phyloP scores from a whole-genome alignment of 2,329 filamentous ascomycete species.

The Aspergillus melleus region DNA sequence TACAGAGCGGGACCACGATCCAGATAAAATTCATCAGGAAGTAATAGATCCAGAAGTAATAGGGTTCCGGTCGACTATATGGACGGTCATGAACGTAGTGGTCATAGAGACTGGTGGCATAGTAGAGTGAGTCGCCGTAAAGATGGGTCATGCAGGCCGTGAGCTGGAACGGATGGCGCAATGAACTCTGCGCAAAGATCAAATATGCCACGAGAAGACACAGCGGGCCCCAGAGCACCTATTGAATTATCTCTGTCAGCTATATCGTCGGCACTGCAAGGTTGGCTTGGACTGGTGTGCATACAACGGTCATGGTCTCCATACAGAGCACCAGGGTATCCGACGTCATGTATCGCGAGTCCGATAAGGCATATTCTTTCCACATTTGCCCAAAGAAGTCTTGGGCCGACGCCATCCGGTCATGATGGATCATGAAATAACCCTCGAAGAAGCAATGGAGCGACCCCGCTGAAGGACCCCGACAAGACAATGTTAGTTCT shows the following conservation, averaged over 20 bases:
- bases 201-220: conserved; percentile 58
- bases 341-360: conserved; percentile 80
- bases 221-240: conserved; percentile 63
- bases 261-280: neutral
- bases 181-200: conserved; percentile 55
- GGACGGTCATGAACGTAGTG: conserved; percentile 54
- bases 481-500: conserved; percentile 28
- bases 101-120: conserved; percentile 63
- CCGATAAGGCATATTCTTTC: conserved; percentile 88
- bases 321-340: conserved; percentile 85
- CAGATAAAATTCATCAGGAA: conserved; percentile 67
- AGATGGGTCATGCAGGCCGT: conserved; percentile 64
- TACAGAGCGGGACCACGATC: conserved; percentile 61
- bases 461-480: conserved; percentile 36
- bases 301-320: conserved; percentile 76
- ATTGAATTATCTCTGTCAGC: conserved; percentile 3
- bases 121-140: conserved; percentile 65
- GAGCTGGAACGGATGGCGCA: conserved; percentile 60
- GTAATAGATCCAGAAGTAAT: conserved; percentile 68
- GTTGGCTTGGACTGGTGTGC: conserved; percentile 27
- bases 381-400: conserved; percentile 80
- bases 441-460: conserved; percentile 83
- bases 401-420: conserved; percentile 64
- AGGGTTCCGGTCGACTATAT: conserved; percentile 62
- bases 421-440: conserved; percentile 74